Conservation (phyloP, 495 filamentous ascomycete genomes). For the Daldinia childiae region DNA sequence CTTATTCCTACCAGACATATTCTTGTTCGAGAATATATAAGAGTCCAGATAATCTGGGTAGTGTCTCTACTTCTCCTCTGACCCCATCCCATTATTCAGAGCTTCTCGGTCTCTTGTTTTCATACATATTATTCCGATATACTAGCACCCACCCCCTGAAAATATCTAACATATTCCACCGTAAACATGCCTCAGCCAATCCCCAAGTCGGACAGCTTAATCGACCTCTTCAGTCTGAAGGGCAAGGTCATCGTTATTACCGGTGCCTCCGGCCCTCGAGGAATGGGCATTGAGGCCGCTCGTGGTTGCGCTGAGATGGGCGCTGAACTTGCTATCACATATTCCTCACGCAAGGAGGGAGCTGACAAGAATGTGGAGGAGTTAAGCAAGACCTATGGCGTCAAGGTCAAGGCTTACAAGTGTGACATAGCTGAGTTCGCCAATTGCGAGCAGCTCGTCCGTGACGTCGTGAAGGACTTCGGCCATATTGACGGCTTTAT, state of each 20-base stretch:
- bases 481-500: constrained; percentile 62
- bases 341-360: constrained; percentile 57
- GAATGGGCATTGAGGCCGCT: constrained; percentile 61
- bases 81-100: not conserved
- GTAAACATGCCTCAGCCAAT: constrained; percentile 46
- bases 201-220: constrained; percentile 46
- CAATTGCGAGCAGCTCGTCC: constrained; percentile 63
- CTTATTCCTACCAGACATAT: not conserved
- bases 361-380: constrained; percentile 68
- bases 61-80: not conserved
- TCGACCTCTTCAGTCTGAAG: constrained; percentile 61
- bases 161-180: not conserved
- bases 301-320: constrained; percentile 62
- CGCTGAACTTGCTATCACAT: constrained; percentile 60
- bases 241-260: constrained; percentile 65
- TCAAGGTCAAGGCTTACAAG: constrained; percentile 72
- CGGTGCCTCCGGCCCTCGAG: constrained; percentile 60
- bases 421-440: constrained; percentile 69
- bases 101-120: not conserved
- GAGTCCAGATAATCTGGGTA: not conserved
- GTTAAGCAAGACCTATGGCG: constrained; percentile 57
- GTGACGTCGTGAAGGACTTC: constrained; percentile 62
- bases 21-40: not conserved
- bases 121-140: not conserved
- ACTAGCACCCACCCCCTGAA: not conserved